Evolutionary conservation across 2,329 filamentous ascomycete species (phyloP), one percentile per base, ranked within the genome.

Genomic region (Fusarium scirpi): DNA sequence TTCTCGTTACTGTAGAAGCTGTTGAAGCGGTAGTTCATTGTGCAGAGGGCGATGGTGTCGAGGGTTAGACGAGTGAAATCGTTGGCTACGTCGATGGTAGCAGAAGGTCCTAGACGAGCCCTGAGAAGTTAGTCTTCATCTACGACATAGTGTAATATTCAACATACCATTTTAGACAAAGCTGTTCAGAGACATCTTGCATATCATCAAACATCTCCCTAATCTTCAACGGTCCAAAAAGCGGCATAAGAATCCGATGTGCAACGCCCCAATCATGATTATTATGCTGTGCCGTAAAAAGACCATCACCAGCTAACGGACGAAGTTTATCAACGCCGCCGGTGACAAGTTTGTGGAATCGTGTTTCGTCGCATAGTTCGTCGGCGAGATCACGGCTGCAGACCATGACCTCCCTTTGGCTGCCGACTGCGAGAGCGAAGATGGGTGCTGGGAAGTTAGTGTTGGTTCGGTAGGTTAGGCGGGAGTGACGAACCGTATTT

Each of bases 161-260:
- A 6, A 3, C 24, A 0, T 48, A 63, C 47, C 91, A 85, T 77
- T 92, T 92, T 78, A 92, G 82, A 11, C 86, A 85, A 30, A 93
- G 79, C 71, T 93, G 90, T 0, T 84, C 83, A 6, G 89, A 85
- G 58, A 92, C 87, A 65, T 92, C 91, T 67, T 89, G 84, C 89
- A 91, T 91, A 69, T 90, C 88, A 53, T 86, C 83, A 62, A 91
- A 92, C 90, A 93, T 93, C 55, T 80, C 82, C 44, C 87, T 84
- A 69, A 94, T 92, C 2, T 86, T 84, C 11, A 92, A 78, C 0
- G 91, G 91, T 0, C 91, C 91, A 74, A 93, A 92, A 3, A 90
- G 89, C 0, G 91, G 90, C 75, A 91, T 85, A 51, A 93, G 80
- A 12, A 90, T 80, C 11, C 89, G 82, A 74, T 92, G 87, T 15